phyloP scores from a whole-genome alignment of 768 basidiomycete species.

The Suillus luteus region DNA sequence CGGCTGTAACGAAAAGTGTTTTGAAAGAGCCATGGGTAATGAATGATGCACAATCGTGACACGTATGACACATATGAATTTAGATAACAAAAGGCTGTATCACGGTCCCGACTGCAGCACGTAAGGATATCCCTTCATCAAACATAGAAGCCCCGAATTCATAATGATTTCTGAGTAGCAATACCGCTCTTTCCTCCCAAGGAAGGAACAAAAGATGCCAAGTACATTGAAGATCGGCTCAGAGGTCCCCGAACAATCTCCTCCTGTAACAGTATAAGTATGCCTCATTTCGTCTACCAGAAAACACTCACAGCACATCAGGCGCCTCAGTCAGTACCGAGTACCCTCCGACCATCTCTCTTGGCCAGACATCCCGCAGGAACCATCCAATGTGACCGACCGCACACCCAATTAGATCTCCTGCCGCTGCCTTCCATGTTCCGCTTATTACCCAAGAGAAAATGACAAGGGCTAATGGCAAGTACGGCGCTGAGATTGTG shows the following conservation, averaged over 20 bases:
- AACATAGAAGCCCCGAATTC: background rate
- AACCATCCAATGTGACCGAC: slow-evolving; percentile 90
- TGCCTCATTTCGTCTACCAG: background rate
- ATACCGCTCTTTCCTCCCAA: background rate
- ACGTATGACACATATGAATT: background rate
- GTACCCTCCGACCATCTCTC: slow-evolving; percentile 81
- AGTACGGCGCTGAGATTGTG: slow-evolving; percentile 94
- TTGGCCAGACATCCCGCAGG: slow-evolving; percentile 82
- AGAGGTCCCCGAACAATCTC: slow-evolving; percentile 64
- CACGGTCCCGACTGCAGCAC: slow-evolving; percentile 3
- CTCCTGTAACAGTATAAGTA: slow-evolving; percentile 45
- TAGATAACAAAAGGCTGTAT: background rate
- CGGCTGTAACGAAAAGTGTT: background rate
- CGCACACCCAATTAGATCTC: slow-evolving; percentile 80
- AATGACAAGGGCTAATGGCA: slow-evolving; percentile 87
- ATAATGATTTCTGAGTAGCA: background rate
- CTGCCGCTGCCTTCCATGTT: slow-evolving; percentile 80
- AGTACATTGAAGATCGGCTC: background rate
- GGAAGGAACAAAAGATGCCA: background rate
- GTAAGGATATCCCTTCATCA: slow-evolving; percentile 4
- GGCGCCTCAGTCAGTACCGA: slow-evolving; percentile 76
- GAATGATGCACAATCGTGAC: background rate
- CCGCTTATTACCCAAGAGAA: slow-evolving; percentile 86
- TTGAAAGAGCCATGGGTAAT: background rate
- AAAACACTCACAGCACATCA: slow-evolving; percentile 57